Evolutionary conservation across 768 basidiomycete species (phyloP).

Genomic region (Boletus vinaceobasis): DNA sequence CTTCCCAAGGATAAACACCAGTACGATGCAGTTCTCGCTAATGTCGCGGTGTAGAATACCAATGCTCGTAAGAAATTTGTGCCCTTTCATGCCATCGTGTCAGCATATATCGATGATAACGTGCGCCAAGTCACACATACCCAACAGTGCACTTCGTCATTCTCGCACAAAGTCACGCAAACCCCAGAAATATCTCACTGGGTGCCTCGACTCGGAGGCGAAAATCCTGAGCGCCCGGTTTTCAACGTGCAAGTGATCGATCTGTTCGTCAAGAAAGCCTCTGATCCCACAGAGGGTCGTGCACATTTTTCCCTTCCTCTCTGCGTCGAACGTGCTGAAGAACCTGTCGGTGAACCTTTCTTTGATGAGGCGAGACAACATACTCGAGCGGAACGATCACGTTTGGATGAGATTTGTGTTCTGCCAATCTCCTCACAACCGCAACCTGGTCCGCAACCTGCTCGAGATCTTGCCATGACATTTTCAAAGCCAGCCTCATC

Average conservation of each 20-base stretch:
- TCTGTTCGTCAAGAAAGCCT: neutral
- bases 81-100: conserved; percentile 1
- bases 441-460: no score
- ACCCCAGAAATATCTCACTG: no score
- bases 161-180: no score
- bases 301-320: neutral
- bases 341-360: neutral
- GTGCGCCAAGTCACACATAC: conserved; percentile 13
- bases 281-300: conserved; percentile 6
- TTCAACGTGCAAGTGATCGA: neutral
- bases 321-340: neutral
- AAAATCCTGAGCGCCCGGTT: neutral
- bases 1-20: no score
- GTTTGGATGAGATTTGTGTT: neutral
- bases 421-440: no score
- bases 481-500: no score
- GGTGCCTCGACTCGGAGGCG: neutral
- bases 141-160: no score
- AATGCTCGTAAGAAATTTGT: conserved; percentile 8
- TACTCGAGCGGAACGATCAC: neutral
- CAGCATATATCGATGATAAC: no score
- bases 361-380: neutral
- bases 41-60: no score
- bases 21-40: neutral
- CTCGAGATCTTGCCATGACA: no score